A percentile compares a stretch with the other conserved stretches of the same genome.
phyloP scores from a whole-genome alignment of 176 grass and related monocot species.

The Bolboschoenus planiculmis region DNA sequence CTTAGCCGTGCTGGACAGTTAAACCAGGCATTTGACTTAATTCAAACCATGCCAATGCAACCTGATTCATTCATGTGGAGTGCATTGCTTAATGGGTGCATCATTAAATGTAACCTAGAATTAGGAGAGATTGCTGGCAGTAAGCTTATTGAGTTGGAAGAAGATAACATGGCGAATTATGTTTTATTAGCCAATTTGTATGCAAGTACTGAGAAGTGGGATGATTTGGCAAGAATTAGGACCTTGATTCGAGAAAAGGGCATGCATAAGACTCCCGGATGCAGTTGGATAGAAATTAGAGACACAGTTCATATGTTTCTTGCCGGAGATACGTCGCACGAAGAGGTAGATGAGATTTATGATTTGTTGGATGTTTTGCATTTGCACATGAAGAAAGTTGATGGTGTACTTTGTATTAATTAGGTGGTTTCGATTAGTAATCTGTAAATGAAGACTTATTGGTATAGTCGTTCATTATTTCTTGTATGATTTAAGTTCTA shows the following conservation, averaged over 20 bases:
- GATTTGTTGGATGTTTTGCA: constrained; percentile 9
- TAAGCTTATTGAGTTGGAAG: constrained; percentile 25
- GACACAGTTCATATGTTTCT: constrained; percentile 30
- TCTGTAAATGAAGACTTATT: background rate
- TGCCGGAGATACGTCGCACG: constrained; percentile 18
- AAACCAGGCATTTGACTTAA: constrained; percentile 19
- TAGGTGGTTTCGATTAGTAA: background rate
- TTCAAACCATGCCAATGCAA: constrained; percentile 23
- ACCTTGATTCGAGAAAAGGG: constrained; percentile 17
- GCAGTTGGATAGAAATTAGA: constrained; percentile 28
- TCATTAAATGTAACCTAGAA: constrained; percentile 17
- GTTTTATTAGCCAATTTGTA: constrained; percentile 31
- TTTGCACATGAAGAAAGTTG: constrained; percentile 12
- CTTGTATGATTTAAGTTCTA: background rate
- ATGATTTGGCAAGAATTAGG: constrained; percentile 28
- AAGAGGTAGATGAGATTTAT: constrained; percentile 9
- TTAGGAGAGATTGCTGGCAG: constrained; percentile 25
- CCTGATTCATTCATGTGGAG: constrained; percentile 20
- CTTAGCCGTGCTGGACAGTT: constrained; percentile 23
- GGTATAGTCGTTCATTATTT: background rate
- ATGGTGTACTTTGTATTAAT: constrained; percentile 2
- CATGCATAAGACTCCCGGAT: constrained; percentile 31
- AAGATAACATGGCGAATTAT: constrained; percentile 25
- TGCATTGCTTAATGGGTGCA: constrained; percentile 21
- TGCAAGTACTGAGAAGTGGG: constrained; percentile 11